phyloP scores from a whole-genome alignment of 352 stramenopile genomes.

The Pilasporangium apinafurcum region DNA sequence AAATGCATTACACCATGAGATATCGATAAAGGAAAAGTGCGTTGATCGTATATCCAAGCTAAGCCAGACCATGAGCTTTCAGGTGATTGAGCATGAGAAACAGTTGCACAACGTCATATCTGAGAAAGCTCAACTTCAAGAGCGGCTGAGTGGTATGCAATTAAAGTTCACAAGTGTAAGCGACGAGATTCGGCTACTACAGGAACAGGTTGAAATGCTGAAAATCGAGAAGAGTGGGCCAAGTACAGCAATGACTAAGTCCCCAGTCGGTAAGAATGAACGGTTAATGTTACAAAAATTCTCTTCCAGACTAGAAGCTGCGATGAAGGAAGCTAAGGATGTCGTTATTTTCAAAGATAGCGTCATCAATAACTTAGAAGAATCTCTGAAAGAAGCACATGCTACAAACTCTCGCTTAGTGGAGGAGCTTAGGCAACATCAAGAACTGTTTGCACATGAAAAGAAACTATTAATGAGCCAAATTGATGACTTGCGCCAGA shows the following conservation, averaged over 20 bases:
- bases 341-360: slow-evolving; percentile 66
- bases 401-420: neutral
- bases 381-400: slow-evolving; percentile 18
- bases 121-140: slow-evolving; percentile 26
- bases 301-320: slow-evolving; percentile 37
- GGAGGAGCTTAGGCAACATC: neutral
- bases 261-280: slow-evolving; percentile 10
- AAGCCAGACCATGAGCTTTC: slow-evolving; percentile 61
- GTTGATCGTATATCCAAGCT: slow-evolving; percentile 63
- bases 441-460: neutral
- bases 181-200: slow-evolving; percentile 30
- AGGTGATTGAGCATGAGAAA: slow-evolving; percentile 57
- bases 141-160: slow-evolving; percentile 24
- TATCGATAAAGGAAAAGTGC: slow-evolving; percentile 61
- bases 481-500: too few species aligned
- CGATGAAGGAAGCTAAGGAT: slow-evolving; percentile 62
- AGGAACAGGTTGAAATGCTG: slow-evolving; percentile 34
- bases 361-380: slow-evolving; percentile 44
- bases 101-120: slow-evolving; percentile 32
- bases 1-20: slow-evolving; percentile 27
- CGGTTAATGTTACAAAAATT: slow-evolving; percentile 47
- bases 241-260: neutral
- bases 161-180: slow-evolving; percentile 39
- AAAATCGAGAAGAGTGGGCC: slow-evolving; percentile 7
- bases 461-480: too few species aligned